Conservation (phyloP, 2,329 filamentous ascomycete genomes). For the Tricladium varicosporioides region DNA sequence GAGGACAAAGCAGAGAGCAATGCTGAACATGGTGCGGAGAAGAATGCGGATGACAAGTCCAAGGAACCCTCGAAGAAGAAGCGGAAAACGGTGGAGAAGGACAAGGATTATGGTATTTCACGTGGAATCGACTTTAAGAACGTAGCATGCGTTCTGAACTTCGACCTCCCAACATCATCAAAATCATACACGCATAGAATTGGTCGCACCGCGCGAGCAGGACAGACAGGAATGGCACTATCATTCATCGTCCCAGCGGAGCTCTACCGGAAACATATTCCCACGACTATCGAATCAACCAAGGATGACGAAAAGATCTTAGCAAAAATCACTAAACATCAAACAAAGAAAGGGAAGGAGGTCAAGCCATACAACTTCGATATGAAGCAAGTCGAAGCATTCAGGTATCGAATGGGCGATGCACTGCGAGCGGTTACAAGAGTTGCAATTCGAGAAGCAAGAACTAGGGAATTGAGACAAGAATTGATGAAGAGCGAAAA, state of each 20-base stretch:
- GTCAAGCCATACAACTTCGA: slow-evolving; percentile 92
- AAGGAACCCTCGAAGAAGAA: slow-evolving; percentile 57
- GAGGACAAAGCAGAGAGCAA: slow-evolving; percentile 34
- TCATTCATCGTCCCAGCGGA: slow-evolving; percentile 87
- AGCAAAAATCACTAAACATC: slow-evolving; percentile 74
- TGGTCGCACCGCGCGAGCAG: slow-evolving; percentile 86
- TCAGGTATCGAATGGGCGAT: slow-evolving; percentile 93
- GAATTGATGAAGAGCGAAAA: slow-evolving; percentile 94
- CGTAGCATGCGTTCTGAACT: slow-evolving; percentile 92
- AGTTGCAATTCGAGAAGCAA: slow-evolving; percentile 84
- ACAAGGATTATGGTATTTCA: slow-evolving; percentile 92
- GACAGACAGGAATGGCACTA: slow-evolving; percentile 90
- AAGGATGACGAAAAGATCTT: slow-evolving; percentile 85
- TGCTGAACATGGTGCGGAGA: slow-evolving; percentile 24
- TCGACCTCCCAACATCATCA: slow-evolving; percentile 83
- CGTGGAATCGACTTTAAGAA: slow-evolving; percentile 97
- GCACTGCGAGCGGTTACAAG: slow-evolving; percentile 86
- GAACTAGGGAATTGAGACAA: slow-evolving; percentile 81
- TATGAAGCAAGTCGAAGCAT: slow-evolving; percentile 89
- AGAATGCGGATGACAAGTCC: slow-evolving; percentile 25
- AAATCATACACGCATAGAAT: slow-evolving; percentile 98
- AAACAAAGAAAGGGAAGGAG: slow-evolving; percentile 74
- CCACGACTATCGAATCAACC: slow-evolving; percentile 72
- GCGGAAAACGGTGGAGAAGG: slow-evolving; percentile 61
- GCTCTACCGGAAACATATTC: slow-evolving; percentile 83